Base-by-base conservation (phyloP, 2,329 filamentous ascomycete species). In the Tolypocladium capitatum region DNA sequence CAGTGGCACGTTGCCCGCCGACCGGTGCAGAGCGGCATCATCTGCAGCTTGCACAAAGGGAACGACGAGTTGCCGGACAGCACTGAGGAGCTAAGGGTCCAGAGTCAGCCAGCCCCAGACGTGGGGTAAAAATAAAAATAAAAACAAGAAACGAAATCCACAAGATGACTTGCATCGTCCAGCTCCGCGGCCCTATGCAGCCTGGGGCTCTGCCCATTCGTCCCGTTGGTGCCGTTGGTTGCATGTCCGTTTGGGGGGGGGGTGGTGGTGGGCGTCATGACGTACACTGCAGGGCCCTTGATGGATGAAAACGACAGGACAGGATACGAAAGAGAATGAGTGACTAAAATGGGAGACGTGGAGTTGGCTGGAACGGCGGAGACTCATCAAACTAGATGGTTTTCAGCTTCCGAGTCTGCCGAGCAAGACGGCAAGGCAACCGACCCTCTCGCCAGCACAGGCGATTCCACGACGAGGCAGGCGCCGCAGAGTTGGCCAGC, bases 11-110 rank as follows among this genome's bases (percentile, higher is more conserved):
- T 75, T 70, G 24, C 80, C 81, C 0, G 72, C 67, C 24, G 58
- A 55, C 55, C 75, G 80, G 35, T 67, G 70, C 7, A 66, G 60
- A 2, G 73, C 68, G 20, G 80, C 75, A 48, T 81, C 72, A 63
- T 90, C 84, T 36, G 85, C 83, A n/a, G 74, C 70, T 51, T 70
- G 73, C 56, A 91, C 80, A 63, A 84, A 89, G 0, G 82, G 81
- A 20, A 88, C 68, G 49, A 90, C 76, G 47, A 88, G 71, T 9
- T 72, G 67, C 63, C 83, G 77, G 44, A 90, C 76, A 4, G 83
- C 76, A 48, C 75, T 70, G 44, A 89, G 73, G 43, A 89, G 74
- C 84, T 89, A 44, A 3, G 27, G 21, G 31, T 20, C 32, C 47
- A 52, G 31, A 50, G 53, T 58, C 48, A 61, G 53, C 56, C 49